A percentile compares a stretch with the other conserved stretches of the same genome.
Conservation (phyloP, 768 basidiomycete genomes). For the Phallus indusiatus region DNA sequence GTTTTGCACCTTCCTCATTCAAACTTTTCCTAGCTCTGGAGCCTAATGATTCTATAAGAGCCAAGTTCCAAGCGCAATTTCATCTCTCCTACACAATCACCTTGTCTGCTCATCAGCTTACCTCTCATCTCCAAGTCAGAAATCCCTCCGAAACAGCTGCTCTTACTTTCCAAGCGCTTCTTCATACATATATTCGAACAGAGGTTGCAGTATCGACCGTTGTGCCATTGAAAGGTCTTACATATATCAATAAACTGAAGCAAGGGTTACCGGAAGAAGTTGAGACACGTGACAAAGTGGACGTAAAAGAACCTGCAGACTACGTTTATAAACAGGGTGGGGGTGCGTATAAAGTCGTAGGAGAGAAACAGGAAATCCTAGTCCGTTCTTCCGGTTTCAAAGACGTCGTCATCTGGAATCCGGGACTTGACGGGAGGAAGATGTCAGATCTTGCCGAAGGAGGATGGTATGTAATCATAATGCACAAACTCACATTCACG, state of each 20-base stretch:
- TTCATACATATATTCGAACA: slow-evolving; percentile 83
- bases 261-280: slow-evolving; percentile 37
- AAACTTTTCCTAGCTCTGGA: slow-evolving; percentile 41
- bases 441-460: slow-evolving; percentile 85
- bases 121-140: slow-evolving; percentile 70
- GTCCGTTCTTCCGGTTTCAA: slow-evolving; percentile 49
- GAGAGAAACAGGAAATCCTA: slow-evolving; percentile 38
- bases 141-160: slow-evolving; percentile 48
- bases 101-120: slow-evolving; percentile 60
- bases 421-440: slow-evolving; percentile 59
- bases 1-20: not conserved
- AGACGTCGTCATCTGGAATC: slow-evolving; percentile 95
- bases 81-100: slow-evolving; percentile 75
- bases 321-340: slow-evolving; percentile 65
- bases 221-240: slow-evolving; percentile 50
- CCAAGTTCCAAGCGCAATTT: slow-evolving; percentile 57
- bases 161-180: slow-evolving; percentile 84
- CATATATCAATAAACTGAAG: slow-evolving; percentile 66
- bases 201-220: slow-evolving; percentile 52
- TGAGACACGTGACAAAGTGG: slow-evolving; percentile 48
- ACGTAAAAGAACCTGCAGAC: slow-evolving; percentile 61
- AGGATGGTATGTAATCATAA: slow-evolving; percentile 56
- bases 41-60: slow-evolving; percentile 48
- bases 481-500: not conserved
- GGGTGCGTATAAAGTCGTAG: slow-evolving; percentile 53